Percentiles rank a stretch among this genome's conserved stretches.
These are phyloP conservation scores for Cladosporium sp. DNA, from an alignment of 2,329 filamentous ascomycete genomes.

Conservation along the genomic window DNA sequence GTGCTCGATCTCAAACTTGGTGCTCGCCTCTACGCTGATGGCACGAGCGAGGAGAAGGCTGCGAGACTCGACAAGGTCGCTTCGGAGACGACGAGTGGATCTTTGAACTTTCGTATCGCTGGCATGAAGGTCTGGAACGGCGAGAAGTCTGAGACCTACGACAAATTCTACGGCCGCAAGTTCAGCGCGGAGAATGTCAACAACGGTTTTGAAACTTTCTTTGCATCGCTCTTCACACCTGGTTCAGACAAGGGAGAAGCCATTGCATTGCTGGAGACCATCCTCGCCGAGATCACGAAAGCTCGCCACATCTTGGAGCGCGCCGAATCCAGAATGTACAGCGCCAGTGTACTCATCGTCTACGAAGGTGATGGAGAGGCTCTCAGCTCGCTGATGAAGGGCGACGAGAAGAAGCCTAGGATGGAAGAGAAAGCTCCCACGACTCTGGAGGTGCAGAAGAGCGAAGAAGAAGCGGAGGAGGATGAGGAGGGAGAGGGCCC, in stretches of 20 bases:
- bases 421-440: conserved; percentile 22
- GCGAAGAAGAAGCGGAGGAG: conserved; percentile 53
- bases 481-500: conserved; percentile 42
- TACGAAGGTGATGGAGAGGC: conserved; percentile 61
- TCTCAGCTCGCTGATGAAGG: conserved; percentile 44
- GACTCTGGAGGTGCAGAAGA: conserved; percentile 41
- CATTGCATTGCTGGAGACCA: conserved; percentile 42
- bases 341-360: conserved; percentile 59
- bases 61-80: conserved; percentile 57
- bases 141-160: conserved; percentile 54
- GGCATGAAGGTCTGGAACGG: conserved; percentile 59
- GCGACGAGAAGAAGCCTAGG: conserved; percentile 29
- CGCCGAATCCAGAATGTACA: conserved; percentile 65
- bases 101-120: conserved; percentile 60
- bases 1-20: conserved; percentile 93
- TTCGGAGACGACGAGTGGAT: conserved; percentile 55
- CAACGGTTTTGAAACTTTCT: conserved; percentile 56
- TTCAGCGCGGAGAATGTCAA: conserved; percentile 54
- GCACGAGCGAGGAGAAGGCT: conserved; percentile 54
- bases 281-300: conserved; percentile 32
- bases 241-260: conserved; percentile 37
- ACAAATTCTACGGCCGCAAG: conserved; percentile 62
- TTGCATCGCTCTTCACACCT: conserved; percentile 37
- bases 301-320: conserved; percentile 55
- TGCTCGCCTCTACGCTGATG: conserved; percentile 76